Conservation (phyloP, 345 rosid species). For the Balakata baccata region DNA sequence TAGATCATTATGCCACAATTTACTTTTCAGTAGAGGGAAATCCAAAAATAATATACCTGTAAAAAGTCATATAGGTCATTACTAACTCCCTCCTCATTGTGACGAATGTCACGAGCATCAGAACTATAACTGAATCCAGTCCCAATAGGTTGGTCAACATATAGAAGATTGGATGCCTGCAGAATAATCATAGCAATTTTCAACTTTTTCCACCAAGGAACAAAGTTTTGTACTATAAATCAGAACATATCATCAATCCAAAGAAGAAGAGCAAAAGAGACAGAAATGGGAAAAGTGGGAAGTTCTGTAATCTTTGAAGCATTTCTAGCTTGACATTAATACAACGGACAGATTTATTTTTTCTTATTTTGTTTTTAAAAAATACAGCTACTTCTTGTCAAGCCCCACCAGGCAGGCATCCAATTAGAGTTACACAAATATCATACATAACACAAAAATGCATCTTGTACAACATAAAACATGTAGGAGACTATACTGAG, state of each 20-base stretch:
- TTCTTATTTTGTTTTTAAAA: background rate
- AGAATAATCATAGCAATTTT: slow-evolving; percentile 15
- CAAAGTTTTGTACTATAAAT: background rate
- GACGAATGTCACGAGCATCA: slow-evolving; percentile 81
- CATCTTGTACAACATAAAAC: background rate
- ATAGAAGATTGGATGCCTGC: slow-evolving; percentile 89
- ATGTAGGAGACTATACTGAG: background rate
- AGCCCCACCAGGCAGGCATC: background rate
- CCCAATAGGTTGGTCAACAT: slow-evolving; percentile 95
- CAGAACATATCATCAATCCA: background rate
- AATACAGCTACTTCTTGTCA: background rate
- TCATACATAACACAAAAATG: background rate
- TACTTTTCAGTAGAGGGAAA: background rate
- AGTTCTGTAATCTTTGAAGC: background rate
- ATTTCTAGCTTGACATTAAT: background rate
- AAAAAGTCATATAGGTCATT: slow-evolving; percentile 90
- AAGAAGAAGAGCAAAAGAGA: background rate
- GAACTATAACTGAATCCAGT: slow-evolving; percentile 96
- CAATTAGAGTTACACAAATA: background rate
- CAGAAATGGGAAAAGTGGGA: background rate
- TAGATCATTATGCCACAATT: background rate
- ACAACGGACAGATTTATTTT: background rate
- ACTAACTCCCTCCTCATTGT: slow-evolving; percentile 83
- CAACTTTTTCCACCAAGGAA: background rate
- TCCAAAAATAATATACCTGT: slow-evolving; percentile 53